Conservation (phyloP, 768 basidiomycete species). For the Calocybe indica region DNA sequence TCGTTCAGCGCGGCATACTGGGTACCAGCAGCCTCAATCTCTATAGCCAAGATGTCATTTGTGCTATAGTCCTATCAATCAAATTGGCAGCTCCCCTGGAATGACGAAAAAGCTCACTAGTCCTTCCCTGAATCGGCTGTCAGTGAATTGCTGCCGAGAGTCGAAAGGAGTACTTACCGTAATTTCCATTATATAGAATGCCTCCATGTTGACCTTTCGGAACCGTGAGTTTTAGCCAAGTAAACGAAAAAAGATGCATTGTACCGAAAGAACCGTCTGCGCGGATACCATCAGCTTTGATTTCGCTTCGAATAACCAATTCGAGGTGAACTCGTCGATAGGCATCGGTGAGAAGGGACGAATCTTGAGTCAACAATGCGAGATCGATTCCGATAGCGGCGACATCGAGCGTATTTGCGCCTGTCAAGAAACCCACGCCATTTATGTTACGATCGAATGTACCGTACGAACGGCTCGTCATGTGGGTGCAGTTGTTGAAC, state of each 20-base stretch:
- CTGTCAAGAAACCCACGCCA: slow-evolving; percentile 45
- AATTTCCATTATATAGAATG: slow-evolving; percentile 69
- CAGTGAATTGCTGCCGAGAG: background rate
- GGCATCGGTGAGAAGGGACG: slow-evolving; percentile 40
- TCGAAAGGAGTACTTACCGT: slow-evolving; percentile 31
- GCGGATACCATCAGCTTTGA: slow-evolving; percentile 56
- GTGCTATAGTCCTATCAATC: slow-evolving; percentile 25
- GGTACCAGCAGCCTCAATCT: slow-evolving; percentile 55
- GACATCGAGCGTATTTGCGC: slow-evolving; percentile 63
- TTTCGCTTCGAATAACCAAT: slow-evolving; percentile 38
- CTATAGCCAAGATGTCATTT: slow-evolving; percentile 60
- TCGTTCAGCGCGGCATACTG: slow-evolving; percentile 40
- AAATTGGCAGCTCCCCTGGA: background rate
- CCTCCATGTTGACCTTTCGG: slow-evolving; percentile 50
- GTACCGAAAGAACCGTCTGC: slow-evolving; percentile 44
- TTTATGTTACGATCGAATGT: slow-evolving; percentile 37
- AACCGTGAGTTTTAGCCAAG: slow-evolving; percentile 20
- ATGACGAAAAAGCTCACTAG: slow-evolving; percentile 23
- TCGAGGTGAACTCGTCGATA: slow-evolving; percentile 47
- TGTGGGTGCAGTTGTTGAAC: slow-evolving; percentile 38
- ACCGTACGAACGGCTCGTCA: slow-evolving; percentile 46
- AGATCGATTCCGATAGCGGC: slow-evolving; percentile 56
- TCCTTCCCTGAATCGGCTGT: slow-evolving; percentile 16
- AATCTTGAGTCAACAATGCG: slow-evolving; percentile 35
- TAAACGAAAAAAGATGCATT: background rate